These are phyloP conservation scores for Drechslera avenae DNA, from an alignment of 2,329 filamentous ascomycete species.

Conservation along the genomic window DNA sequence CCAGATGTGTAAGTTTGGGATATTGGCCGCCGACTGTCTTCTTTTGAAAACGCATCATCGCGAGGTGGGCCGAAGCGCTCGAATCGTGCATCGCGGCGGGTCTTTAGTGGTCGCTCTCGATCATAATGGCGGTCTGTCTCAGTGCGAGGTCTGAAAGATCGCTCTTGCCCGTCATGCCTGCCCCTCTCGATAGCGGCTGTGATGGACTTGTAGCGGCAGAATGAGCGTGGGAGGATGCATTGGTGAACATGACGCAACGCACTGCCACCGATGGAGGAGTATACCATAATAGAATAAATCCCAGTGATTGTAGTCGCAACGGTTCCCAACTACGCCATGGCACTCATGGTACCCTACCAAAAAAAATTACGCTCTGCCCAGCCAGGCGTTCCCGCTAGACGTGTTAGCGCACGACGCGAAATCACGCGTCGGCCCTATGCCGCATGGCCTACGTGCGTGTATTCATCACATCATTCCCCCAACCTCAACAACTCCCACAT, in stretches of 20 bases:
- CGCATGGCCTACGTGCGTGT: not conserved
- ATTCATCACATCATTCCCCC: no score
- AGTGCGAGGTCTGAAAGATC: slow-evolving; percentile 15
- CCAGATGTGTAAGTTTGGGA: slow-evolving; percentile 12
- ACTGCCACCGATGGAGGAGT: slow-evolving; percentile 20
- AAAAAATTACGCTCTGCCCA: slow-evolving; percentile 13
- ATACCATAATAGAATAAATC: slow-evolving; percentile 26
- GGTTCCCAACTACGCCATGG: not conserved
- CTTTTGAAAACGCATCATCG: not conserved
- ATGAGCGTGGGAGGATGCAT: slow-evolving; percentile 19
- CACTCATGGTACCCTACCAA: not conserved
- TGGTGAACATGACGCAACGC: slow-evolving; percentile 23
- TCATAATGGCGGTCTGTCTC: slow-evolving; percentile 2
- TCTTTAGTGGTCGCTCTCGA: slow-evolving; percentile 1
- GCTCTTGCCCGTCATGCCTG: slow-evolving; percentile 18
- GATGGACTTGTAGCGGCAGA: slow-evolving; percentile 40
- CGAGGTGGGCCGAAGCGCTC: slow-evolving; percentile 16
- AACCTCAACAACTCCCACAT: not conserved
- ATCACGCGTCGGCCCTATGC: slow-evolving; percentile 16
- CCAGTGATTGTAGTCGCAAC: not conserved
- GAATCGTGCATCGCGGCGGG: slow-evolving; percentile 4
- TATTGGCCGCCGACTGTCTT: not conserved
- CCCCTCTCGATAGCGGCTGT: slow-evolving; percentile 42
- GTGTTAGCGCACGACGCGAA: slow-evolving; percentile 10
- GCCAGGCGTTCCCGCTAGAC: slow-evolving; percentile 8